Base-by-base conservation (phyloP, 1,284 basidiomycete genomes). In the Quambalaria eucalypti region DNA sequence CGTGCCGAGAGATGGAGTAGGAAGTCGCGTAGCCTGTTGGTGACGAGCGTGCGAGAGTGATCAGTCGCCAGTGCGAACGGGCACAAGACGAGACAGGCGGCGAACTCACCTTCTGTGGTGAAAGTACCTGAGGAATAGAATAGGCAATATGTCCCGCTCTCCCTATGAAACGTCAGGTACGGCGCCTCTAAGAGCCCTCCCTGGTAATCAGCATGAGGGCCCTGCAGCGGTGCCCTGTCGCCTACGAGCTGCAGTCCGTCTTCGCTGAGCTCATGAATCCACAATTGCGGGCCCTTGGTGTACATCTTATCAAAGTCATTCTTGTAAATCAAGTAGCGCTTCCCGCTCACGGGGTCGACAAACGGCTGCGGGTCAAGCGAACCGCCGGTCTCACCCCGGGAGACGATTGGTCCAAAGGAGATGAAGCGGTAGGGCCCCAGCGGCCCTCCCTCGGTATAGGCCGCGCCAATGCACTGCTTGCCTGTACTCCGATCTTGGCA, bases 51-150 rank as follows among this genome's bases (percentile, higher is more conserved):
- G n/a, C n/a, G n/a, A n/a, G n/a, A n/a, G n/a, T n/a, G n/a, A n/a
- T n/a, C n/a, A n/a, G n/a, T n/a, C n/a, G n/a, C n/a, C n/a, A n/a
- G n/a, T n/a, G n/a, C n/a, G n/a, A n/a, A n/a, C n/a, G n/a, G n/a
- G n/a, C n/a, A n/a, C n/a, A n/a, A n/a, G n/a, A n/a, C n/a, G n/a
- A n/a, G n/a, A n/a, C n/a, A n/a, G 8, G 36, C 39, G 21, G 25
- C 16, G n/a, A 7, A 33, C 54, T 44, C 39, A 50, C 55, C 56
- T 23, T 55, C 55, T 4, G 64, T 66, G 40, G 57, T 57, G 49
- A 63, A 69, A 2, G 64, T 65, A 23, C 66, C 66, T 2, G 56
- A 57, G 14, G 64, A 65, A 55, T 63, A 69, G 55, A 69, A 69
- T 50, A 67, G 67, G 40, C 61, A 50, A 52, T 69, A 69, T 28